phyloP scores from a whole-genome alignment of 352 stramenopile genomes.

The Phytophthora agathidicida region DNA sequence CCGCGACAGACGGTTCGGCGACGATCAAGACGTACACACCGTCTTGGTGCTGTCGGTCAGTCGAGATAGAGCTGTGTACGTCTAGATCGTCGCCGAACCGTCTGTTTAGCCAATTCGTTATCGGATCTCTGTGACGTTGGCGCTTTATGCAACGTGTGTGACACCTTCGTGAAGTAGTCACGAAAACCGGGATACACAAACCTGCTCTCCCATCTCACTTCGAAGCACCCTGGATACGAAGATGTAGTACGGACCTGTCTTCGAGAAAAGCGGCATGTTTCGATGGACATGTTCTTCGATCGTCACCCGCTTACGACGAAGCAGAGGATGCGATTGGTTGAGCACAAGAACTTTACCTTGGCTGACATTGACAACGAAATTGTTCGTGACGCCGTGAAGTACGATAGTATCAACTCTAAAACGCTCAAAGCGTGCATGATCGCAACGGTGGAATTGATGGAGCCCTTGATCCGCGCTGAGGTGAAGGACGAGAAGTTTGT shows the following conservation, averaged over 20 bases:
- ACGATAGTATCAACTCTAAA: neutral
- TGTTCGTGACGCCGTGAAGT: neutral
- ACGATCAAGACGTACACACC: no score
- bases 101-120: no score
- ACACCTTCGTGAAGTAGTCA: neutral
- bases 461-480: neutral
- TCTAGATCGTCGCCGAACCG: no score
- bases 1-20: no score
- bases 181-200: slow-evolving; percentile 1
- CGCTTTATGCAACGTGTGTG: slow-evolving; percentile 2
- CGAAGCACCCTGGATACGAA: no score
- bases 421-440: neutral
- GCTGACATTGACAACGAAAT: neutral
- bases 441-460: neutral
- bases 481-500: neutral
- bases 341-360: neutral
- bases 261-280: no score
- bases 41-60: no score
- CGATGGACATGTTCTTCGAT: neutral
- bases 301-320: neutral
- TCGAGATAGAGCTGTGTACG: no score
- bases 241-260: no score
- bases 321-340: neutral
- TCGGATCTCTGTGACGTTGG: no score
- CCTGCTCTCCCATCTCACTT: neutral